These are phyloP conservation scores for Canavalia gladiata DNA, from an alignment of 306 rosid species.

Conservation along the genomic window DNA sequence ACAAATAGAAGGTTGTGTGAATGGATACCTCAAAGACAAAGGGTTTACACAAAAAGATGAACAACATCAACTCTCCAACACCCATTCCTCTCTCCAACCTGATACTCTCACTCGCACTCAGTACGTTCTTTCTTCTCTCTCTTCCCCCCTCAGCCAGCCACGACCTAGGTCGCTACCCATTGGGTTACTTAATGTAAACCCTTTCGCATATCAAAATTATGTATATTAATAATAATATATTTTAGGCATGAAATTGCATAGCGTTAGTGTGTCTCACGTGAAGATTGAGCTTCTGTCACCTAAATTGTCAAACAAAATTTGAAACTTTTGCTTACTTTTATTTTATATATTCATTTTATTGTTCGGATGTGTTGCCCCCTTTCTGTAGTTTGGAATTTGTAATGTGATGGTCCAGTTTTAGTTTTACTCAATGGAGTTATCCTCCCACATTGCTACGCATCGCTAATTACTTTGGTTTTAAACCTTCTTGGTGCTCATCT, in stretches of 20 bases:
- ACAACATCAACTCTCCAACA: slow-evolving; percentile 52
- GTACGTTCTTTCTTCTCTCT: slow-evolving; percentile 6
- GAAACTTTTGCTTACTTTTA: not conserved
- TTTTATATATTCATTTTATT: not conserved
- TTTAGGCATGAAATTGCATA: not conserved
- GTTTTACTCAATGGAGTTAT: not conserved
- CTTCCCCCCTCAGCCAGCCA: not conserved
- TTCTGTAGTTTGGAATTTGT: not conserved
- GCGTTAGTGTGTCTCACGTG: not conserved
- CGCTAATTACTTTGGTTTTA: not conserved
- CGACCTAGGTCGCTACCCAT: not conserved
- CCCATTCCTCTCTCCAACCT: slow-evolving; percentile 54
- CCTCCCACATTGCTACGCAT: not conserved
- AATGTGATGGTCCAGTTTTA: not conserved
- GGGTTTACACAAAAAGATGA: slow-evolving; percentile 71
- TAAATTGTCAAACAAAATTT: not conserved
- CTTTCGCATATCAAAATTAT: not conserved
- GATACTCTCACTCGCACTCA: slow-evolving; percentile 39
- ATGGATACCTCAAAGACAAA: slow-evolving; percentile 69
- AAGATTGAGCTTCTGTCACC: not conserved
- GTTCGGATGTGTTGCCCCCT: too few species aligned
- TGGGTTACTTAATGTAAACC: not conserved
- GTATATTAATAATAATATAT: not conserved
- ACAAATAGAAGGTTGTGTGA: slow-evolving; percentile 62
- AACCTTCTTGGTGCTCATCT: not conserved